Percentiles rank a stretch among this genome's conserved stretches.
phyloP scores from a whole-genome alignment of 768 basidiomycete genomes.

The Daedaleopsis sinensis region DNA sequence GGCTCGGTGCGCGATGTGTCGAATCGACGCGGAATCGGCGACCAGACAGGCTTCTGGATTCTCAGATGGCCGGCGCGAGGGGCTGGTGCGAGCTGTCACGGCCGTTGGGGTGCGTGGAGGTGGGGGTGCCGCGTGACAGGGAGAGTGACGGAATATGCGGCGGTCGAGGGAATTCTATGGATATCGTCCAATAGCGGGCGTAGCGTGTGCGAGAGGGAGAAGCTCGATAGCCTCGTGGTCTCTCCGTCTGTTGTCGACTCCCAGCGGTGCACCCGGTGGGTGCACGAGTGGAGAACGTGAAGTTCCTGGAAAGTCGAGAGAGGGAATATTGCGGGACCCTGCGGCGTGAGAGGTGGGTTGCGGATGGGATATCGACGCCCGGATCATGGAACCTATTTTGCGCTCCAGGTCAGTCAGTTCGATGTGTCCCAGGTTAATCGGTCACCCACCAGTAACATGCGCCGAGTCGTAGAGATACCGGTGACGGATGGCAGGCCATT shows the following conservation, averaged over 20 bases:
- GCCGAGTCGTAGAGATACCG: background rate
- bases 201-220: background rate
- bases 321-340: background rate
- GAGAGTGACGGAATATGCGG: background rate
- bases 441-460: background rate
- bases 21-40: background rate
- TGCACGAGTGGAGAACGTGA: background rate
- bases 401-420: background rate
- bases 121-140: background rate
- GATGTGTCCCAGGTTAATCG: background rate
- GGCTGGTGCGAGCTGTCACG: background rate
- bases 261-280: background rate
- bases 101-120: background rate
- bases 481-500: background rate
- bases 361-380: background rate
- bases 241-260: background rate
- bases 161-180: background rate
- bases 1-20: too few relatives aligned
- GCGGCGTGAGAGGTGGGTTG: background rate
- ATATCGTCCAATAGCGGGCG: background rate
- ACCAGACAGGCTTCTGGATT: background rate
- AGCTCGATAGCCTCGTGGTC: background rate
- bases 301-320: background rate
- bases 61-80: too few relatives aligned
- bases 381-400: background rate